Base-by-base conservation (phyloP, 2,329 filamentous ascomycete species). In the Cladophialophora psammophila region DNA sequence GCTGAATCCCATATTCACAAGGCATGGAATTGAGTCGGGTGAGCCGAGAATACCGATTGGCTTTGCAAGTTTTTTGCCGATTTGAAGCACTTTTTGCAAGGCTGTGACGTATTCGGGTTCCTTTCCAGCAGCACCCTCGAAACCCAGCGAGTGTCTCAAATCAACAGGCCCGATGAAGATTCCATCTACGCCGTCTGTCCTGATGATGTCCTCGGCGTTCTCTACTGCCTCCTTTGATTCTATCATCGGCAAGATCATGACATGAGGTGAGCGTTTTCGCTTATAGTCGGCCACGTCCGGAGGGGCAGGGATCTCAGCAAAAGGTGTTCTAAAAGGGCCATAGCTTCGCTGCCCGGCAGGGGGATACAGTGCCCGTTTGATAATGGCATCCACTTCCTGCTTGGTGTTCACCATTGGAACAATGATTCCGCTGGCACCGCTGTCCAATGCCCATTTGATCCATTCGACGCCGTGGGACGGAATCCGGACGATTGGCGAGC, bases 381-480 rank as follows among this genome's bases (percentile, higher is more conserved):
- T 84, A 15, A 87, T 78, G 13, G 77, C 79, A 66, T 78, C 78
- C 3, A 84, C 84, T 66, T 87, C 85, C 26, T 84, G 81, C 9
- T 81, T 80, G 0, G 80, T 84, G 67, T 84, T 80, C 31, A 86
- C 78, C 7, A 86, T 76, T 3, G 84, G 85, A 2, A 86, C 84
- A 26, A 87, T 77, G 36, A 88, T 81, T 34, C 85, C 86, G 72
- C 88, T 85, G 9, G 86, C 86, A 45, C 86, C 86, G 53, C 84
- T 78, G 71, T 88, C 86, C 50, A 88, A 79, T 6, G 86, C 86
- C 60, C 86, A 79, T 74, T 88, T 88, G 66, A 88, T 84, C 85
- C 87, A 86, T 84, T 85, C 87, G 61, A 82, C 79, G 76, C 87
- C 85, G 61, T 86, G 86, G 32, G 84, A 84, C 13, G 84, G 80